Percentiles rank a stretch among this genome's conserved stretches.
Evolutionary conservation across 2,329 filamentous ascomycete species (phyloP).

Genomic region (Epichloe sibirici): DNA sequence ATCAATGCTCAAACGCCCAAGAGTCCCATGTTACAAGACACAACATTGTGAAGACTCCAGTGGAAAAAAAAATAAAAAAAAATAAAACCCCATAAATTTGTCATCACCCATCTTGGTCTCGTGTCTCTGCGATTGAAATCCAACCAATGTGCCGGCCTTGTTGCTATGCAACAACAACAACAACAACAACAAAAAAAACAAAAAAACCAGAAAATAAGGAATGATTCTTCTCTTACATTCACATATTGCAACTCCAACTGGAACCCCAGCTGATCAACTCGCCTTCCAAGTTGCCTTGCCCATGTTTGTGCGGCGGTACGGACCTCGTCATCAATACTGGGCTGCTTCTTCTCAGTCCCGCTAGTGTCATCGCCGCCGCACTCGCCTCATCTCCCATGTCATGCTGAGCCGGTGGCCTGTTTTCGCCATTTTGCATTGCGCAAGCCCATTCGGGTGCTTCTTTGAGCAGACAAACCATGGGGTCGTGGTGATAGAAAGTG

Average conservation of each 20-base stretch:
- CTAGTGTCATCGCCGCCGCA: conserved; percentile 12
- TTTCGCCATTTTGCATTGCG: conserved; percentile 1
- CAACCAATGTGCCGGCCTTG: too few species aligned
- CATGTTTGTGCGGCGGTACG: background rate
- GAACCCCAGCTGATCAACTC: conserved; percentile 12
- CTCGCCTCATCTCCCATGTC: conserved; percentile 3
- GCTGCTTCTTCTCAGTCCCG: conserved; percentile 12
- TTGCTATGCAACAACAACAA: too few species aligned
- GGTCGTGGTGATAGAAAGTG: conserved; percentile 13
- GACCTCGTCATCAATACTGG: conserved; percentile 4
- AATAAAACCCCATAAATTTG: too few species aligned
- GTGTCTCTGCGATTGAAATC: too few species aligned
- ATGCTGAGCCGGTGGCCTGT: background rate
- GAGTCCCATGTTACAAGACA: background rate
- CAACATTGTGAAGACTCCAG: background rate
- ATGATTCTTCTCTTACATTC: background rate
- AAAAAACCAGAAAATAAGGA: too few species aligned
- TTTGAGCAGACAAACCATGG: conserved; percentile 12
- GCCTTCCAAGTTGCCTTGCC: conserved; percentile 2
- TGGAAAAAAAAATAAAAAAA: too few species aligned
- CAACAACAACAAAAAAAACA: too few species aligned
- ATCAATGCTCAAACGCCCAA: background rate
- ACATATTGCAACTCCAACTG: conserved; percentile 10
- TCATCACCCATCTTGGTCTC: too few species aligned
- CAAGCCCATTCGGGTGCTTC: conserved; percentile 9